These are phyloP conservation scores for Bolboschoenoplectus hybrid DNA, from an alignment of 202 grass and related monocot genomes.

Conservation along the genomic window DNA sequence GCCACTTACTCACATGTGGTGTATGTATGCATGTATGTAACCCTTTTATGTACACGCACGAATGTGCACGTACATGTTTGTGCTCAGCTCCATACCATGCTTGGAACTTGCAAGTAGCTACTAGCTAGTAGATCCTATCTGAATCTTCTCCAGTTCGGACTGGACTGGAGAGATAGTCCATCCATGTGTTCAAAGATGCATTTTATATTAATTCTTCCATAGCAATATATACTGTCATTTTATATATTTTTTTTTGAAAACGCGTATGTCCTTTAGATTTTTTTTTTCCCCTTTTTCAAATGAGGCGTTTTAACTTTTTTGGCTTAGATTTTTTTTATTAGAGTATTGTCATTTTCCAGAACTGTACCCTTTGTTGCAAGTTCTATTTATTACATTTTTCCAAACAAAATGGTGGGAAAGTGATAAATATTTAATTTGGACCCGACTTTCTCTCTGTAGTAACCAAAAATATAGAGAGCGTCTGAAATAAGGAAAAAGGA, in stretches of 20 bases:
- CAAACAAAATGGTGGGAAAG: background rate
- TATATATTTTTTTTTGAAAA: background rate
- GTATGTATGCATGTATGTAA: constrained; percentile 26
- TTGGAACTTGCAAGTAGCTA: background rate
- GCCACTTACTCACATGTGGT: constrained; percentile 39
- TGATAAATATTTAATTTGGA: background rate
- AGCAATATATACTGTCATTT: constrained; percentile 9
- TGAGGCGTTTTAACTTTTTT: background rate
- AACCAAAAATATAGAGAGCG: constrained; percentile 5
- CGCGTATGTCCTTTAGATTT: background rate
- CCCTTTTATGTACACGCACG: constrained; percentile 41
- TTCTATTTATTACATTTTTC: constrained; percentile 25
- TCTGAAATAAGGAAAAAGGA: constrained; percentile 19
- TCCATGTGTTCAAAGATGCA: background rate
- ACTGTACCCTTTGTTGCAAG: constrained; percentile 6
- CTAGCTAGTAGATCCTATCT: background rate
- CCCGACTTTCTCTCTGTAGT: background rate
- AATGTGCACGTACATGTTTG: constrained; percentile 33
- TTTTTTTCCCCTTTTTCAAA: background rate
- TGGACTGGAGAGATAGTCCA: background rate
- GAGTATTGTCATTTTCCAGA: background rate
- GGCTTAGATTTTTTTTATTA: too few species aligned
- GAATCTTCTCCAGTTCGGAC: constrained; percentile 3
- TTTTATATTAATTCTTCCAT: background rate
- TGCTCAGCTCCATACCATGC: constrained; percentile 21